Evolutionary conservation across 805 yeast species (phyloP), one percentile per base, ranked within the genome.

Genomic region (Cyberlindnera mycetangii): DNA sequence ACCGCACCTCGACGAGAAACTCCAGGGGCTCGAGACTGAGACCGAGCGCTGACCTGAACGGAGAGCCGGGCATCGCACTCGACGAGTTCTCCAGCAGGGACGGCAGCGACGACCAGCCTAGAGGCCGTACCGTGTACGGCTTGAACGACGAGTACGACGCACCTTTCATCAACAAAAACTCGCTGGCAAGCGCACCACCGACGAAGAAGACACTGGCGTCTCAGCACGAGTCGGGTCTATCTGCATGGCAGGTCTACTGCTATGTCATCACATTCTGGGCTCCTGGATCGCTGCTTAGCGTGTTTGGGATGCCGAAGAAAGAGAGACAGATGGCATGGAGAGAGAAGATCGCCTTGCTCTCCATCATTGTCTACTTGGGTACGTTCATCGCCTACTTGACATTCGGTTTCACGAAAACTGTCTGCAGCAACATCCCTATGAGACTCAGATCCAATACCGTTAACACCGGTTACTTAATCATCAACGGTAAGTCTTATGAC

Each of bases 271-370:
- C 99, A 0, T 89, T 89, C 63, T 92, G 97, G 93, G 95, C 95
- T 3, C 96, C 97, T 1, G 77, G 84, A 3, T 83, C 89, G 0
- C 50, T 89, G 27, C 66, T 89, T 56, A 69, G 68, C 35, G 63
- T 86, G 35, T 85, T 79, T 65, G 98, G 98, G 3, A 75, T 92
- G 75, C 75, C 76, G 27, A 80, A 85, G 17, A 79, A 80, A 53
- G 90, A 82, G 35, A 79, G 96, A 48, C 97, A 90, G 61, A 79
- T 81, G 71, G 98, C 98, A 0, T 93, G 99, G 99, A 77, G 99
- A 59, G 99, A 93, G 60, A 92, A 92, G 60, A 85, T 90, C 43
- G 98, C 89, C 2, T 72, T 93, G 35, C 71, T 92, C 35, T 75
- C 93, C 1, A 73, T 89, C 43, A 89, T 92, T 55, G 51, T 84